Conservation (phyloP, 495 filamentous ascomycete species). For the Cenococcum geophilum region DNA sequence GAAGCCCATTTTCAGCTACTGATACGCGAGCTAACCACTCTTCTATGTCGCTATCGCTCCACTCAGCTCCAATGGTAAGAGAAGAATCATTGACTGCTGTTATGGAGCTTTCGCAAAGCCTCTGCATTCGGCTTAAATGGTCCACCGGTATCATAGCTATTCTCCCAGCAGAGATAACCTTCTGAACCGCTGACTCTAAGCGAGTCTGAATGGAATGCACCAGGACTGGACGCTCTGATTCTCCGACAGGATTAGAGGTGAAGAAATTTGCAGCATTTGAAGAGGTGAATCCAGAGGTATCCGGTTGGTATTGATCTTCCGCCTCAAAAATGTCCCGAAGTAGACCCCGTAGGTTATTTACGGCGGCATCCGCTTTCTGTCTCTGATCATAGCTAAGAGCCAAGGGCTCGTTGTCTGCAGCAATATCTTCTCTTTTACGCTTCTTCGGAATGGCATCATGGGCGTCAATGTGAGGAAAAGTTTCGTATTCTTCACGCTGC, state of each 20-base stretch:
- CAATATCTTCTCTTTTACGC: constrained; percentile 38
- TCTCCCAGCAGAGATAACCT: constrained; percentile 59
- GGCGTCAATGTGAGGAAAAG: constrained; percentile 8
- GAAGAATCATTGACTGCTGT: constrained; percentile 59
- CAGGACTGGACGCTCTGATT: constrained; percentile 56
- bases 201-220: constrained; percentile 58
- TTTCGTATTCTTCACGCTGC: constrained; percentile 12
- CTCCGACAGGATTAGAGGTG: constrained; percentile 36
- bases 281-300: constrained; percentile 38
- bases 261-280: constrained; percentile 41
- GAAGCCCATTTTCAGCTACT: constrained; percentile 63
- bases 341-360: constrained; percentile 56
- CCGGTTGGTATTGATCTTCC: constrained; percentile 59
- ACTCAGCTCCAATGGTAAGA: constrained; percentile 54
- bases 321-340: constrained; percentile 70
- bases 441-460: constrained; percentile 21
- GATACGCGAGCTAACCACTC: constrained; percentile 57
- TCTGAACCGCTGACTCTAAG: constrained; percentile 64
- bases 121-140: constrained; percentile 65
- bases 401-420: constrained; percentile 24
- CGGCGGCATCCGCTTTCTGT: constrained; percentile 67
- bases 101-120: constrained; percentile 71
- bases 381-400: constrained; percentile 55
- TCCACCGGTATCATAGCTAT: constrained; percentile 67
- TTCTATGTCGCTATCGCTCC: constrained; percentile 52